A percentile compares a stretch with the other conserved stretches of the same genome.
phyloP scores from a whole-genome alignment of 805 yeast genomes.

The Myxozyma melibiosi region DNA sequence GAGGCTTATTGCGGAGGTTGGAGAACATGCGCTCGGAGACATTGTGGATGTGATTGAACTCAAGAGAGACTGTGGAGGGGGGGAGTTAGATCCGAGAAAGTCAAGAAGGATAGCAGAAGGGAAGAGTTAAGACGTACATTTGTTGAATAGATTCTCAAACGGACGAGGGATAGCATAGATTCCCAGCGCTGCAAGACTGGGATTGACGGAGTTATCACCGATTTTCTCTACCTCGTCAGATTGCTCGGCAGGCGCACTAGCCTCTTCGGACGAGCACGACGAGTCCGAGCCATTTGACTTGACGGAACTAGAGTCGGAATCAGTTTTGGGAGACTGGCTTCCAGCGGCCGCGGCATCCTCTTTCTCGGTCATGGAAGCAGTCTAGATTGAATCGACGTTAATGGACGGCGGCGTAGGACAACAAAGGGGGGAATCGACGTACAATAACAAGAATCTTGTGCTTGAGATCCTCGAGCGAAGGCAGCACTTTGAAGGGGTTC shows the following conservation, averaged over 20 bases:
- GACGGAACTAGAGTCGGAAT: not conserved
- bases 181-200: slow-evolving; percentile 8
- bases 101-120: not conserved
- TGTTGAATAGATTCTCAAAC: slow-evolving; percentile 7
- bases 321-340: not conserved
- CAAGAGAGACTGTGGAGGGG: slow-evolving; percentile 72
- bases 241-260: slow-evolving; percentile 3
- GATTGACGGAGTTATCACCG: not conserved
- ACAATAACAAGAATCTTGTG: slow-evolving; percentile 75
- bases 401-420: not conserved
- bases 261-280: not conserved
- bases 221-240: slow-evolving; percentile 7
- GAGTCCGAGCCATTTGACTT: not conserved
- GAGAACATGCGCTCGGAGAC: slow-evolving; percentile 51
- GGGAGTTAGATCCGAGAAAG: slow-evolving; percentile 18
- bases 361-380: not conserved
- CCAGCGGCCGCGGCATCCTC: not conserved
- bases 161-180: slow-evolving; percentile 20
- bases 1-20: slow-evolving; percentile 9
- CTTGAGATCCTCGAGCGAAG: slow-evolving; percentile 72
- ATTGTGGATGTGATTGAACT: slow-evolving; percentile 76
- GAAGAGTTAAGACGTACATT: slow-evolving; percentile 2
- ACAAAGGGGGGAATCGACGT: slow-evolving; percentile 42
- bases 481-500: slow-evolving; percentile 48
- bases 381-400: not conserved